A percentile compares a stretch with the other conserved stretches of the same genome.
Evolutionary conservation across 768 basidiomycete genomes (phyloP).

Genomic region (Coprinellus micaceus): DNA sequence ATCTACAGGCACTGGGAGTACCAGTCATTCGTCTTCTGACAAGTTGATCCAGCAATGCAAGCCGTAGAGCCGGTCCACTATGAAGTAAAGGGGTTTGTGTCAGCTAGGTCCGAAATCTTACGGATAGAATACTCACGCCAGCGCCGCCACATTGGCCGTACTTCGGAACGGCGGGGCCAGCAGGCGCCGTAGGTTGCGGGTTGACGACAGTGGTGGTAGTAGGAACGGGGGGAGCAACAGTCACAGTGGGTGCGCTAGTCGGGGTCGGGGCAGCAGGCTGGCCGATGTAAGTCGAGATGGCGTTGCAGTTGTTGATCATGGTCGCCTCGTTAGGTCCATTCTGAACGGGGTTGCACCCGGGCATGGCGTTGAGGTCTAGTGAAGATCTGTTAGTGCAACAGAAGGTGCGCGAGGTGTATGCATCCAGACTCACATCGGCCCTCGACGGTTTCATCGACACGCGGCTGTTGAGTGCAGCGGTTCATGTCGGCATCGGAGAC

Average conservation of each 20-base stretch:
- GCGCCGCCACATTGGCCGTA: conserved; percentile 8
- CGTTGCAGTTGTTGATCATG: conserved; percentile 5
- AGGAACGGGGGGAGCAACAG: background rate
- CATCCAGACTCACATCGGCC: too few species aligned
- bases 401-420: too few species aligned
- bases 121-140: too few species aligned
- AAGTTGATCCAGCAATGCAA: background rate
- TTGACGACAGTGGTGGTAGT: conserved; percentile 1
- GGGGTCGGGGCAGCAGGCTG: background rate
- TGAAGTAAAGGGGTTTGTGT: too few species aligned
- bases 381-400: too few species aligned
- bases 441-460: conserved; percentile 10
- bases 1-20: conserved; percentile 11
- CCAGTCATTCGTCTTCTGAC: conserved; percentile 6
- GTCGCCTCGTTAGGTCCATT: conserved; percentile 7
- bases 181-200: conserved; percentile 3
- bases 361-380: conserved; percentile 3
- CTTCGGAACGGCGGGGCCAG: conserved; percentile 1
- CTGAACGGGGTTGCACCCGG: conserved; percentile 13
- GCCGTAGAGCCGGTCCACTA: conserved; percentile 11
- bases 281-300: conserved; percentile 5
- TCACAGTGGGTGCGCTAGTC: background rate
- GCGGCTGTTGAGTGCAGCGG: background rate
- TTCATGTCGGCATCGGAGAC: conserved; percentile 11
- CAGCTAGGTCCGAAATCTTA: too few species aligned